Base-by-base conservation (phyloP, 768 basidiomycete species). In the Trametes punicea region DNA sequence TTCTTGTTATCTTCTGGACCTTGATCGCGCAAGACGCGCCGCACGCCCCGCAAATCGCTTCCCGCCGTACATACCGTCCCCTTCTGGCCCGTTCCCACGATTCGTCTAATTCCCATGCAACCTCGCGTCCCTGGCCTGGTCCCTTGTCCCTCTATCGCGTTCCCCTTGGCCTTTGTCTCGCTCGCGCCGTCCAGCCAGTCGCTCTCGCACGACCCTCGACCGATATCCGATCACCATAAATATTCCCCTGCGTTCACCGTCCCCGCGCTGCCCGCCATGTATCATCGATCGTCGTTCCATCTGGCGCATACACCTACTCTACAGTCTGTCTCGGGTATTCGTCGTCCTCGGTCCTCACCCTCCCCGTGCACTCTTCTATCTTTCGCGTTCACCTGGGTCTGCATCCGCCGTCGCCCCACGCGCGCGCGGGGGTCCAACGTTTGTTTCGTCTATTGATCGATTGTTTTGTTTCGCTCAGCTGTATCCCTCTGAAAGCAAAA, bases 241-340 rank as follows among this genome's bases (percentile, higher is more conserved):
- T 44, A 44, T 44, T 44, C 42, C 42, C 42, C 42, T n/a, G 11
- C 42, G 5, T 8, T 40, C 16, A 8, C 39, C n/a, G 16, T 20
- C 34, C 2, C 29, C 30, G 21, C 29, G 13, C 20, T 26, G 38
- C 25, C 8, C 30, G 30, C 23, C 3, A n/a, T n/a, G n/a, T n/a
- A n/a, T n/a, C n/a, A n/a, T n/a, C n/a, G 25, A 20, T 8, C 31
- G 10, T 20, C 18, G 5, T 26, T 31, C n/a, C 10, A 15, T 6
- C 26, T 21, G 16, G 15, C 34, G 33, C 40, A 31, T 45, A 53
- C 46, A 58, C 36, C 23, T 60, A 60, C 45, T 34, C 36, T 60
- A 60, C 54, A 51, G 54, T 60, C 54, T 60, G 59, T 46, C 42
- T 39, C 49, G 59, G 59, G 59, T 60, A 60, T 40, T 60, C 53